phyloP scores from a whole-genome alignment of 306 rosid genomes.

The Amphicarpaea edgeworthii region DNA sequence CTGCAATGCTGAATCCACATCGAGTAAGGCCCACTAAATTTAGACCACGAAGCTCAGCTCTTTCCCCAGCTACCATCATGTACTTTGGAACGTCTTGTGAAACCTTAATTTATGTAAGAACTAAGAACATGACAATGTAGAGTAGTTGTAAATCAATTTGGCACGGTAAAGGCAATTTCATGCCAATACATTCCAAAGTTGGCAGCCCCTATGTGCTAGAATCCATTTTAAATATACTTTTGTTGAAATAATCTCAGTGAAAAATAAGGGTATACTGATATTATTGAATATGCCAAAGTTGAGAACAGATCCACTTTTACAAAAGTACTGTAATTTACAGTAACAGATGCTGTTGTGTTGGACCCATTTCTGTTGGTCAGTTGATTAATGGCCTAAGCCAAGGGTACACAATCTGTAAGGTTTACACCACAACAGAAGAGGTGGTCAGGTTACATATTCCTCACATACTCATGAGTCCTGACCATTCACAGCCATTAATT shows the following conservation, averaged over 20 bases:
- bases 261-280: constrained; percentile 15
- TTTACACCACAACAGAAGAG: background rate
- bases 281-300: constrained; percentile 7
- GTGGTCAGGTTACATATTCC: background rate
- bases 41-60: constrained; percentile 89
- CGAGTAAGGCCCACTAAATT: constrained; percentile 89
- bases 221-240: constrained; percentile 23
- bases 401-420: background rate
- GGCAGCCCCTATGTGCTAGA: constrained; percentile 7
- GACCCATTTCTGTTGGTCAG: background rate
- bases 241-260: constrained; percentile 18
- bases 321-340: background rate
- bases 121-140: constrained; percentile 44
- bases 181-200: constrained; percentile 20
- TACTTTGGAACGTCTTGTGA: constrained; percentile 89
- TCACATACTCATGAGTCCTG: background rate
- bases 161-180: constrained; percentile 16
- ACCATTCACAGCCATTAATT: background rate
- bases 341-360: background rate
- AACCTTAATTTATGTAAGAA: constrained; percentile 64
- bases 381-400: background rate
- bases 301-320: background rate
- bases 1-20: constrained; percentile 64
- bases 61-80: constrained; percentile 87
- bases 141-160: constrained; percentile 38